Evolutionary conservation across 805 yeast genomes (phyloP).

Genomic region (Wickerhamiella cacticola): DNA sequence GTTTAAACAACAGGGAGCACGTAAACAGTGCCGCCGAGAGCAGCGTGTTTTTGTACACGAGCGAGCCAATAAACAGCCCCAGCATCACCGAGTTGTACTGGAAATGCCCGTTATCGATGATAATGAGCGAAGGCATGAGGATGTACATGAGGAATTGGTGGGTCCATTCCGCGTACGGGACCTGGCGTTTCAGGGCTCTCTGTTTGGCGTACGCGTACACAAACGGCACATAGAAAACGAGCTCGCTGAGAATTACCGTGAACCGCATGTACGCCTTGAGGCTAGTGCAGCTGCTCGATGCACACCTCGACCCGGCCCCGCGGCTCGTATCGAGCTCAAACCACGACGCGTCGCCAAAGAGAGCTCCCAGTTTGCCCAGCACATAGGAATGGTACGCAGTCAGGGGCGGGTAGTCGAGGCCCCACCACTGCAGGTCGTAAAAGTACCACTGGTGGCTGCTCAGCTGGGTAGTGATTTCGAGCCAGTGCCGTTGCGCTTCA

Average conservation of each 20-base stretch:
- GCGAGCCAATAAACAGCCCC: slow-evolving; percentile 61
- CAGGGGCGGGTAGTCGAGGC: slow-evolving; percentile 91
- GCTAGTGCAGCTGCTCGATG: slow-evolving; percentile 25
- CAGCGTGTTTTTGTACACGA: slow-evolving; percentile 47
- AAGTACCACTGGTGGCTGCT: slow-evolving; percentile 76
- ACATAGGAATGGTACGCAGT: slow-evolving; percentile 88
- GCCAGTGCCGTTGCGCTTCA: slow-evolving; percentile 98
- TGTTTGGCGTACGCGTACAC: slow-evolving; percentile 58
- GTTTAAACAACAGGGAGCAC: slow-evolving; percentile 71
- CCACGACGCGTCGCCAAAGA: slow-evolving; percentile 55
- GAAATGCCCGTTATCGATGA: slow-evolving; percentile 95
- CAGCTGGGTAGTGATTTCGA: slow-evolving; percentile 72
- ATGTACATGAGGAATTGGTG: slow-evolving; percentile 58
- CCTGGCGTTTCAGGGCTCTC: slow-evolving; percentile 46
- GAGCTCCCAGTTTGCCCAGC: slow-evolving; percentile 57
- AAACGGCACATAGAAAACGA: slow-evolving; percentile 65
- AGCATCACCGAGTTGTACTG: slow-evolving; percentile 93
- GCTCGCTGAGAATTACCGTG: slow-evolving; percentile 66
- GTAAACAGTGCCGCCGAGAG: slow-evolving; percentile 71
- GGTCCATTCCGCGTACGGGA: slow-evolving; percentile 61
- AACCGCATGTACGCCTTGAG: slow-evolving; percentile 77
- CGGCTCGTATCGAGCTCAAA: slow-evolving; percentile 61
- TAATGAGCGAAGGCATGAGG: slow-evolving; percentile 67
- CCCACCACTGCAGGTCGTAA: slow-evolving; percentile 88
- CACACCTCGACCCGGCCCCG: slow-evolving; percentile 46